Conservation (phyloP, 1,284 basidiomycete species). For the Microbotryum lychnidis-dioicae region DNA sequence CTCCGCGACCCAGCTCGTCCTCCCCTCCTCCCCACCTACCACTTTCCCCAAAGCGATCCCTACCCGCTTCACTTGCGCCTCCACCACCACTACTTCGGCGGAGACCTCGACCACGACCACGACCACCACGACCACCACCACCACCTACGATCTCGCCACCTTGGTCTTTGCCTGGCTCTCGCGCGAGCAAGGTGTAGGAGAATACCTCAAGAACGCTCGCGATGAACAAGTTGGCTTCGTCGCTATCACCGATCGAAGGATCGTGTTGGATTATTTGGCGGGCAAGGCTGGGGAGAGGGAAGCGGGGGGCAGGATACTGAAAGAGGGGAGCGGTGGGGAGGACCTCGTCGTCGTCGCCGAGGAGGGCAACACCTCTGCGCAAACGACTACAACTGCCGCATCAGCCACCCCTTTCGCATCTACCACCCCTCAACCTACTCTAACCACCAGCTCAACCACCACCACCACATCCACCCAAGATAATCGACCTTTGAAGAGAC, state of each 20-base stretch:
- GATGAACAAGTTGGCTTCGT: conserved; percentile 66
- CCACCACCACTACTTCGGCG: conserved; percentile 40
- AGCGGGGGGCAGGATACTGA: too few species aligned
- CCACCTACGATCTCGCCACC: conserved; percentile 60
- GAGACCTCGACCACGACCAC: conserved; percentile 37
- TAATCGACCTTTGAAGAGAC: conserved; percentile 37
- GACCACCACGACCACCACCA: conserved; percentile 49
- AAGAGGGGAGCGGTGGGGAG: conserved; percentile 32
- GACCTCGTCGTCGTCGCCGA: conserved; percentile 32
- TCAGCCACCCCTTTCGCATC: too few species aligned
- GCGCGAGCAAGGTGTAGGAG: conserved; percentile 61
- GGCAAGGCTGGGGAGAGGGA: conserved; percentile 44
- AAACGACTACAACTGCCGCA: conserved; percentile 3
- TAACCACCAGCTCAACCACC: too few species aligned
- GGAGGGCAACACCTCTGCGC: conserved; percentile 2
- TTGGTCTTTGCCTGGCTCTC: conserved; percentile 71
- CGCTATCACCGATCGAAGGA: conserved; percentile 73
- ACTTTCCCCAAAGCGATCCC: conserved; percentile 57
- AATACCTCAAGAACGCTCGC: conserved; percentile 76
- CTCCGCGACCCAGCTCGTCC: conserved; percentile 17
- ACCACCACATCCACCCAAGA: too few species aligned
- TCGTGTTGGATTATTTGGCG: conserved; percentile 72
- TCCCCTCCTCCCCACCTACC: conserved; percentile 4
- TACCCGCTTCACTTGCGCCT: conserved; percentile 54
- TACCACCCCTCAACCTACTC: too few species aligned